These are phyloP conservation scores for Cercospora sesami DNA, from an alignment of 2,329 filamentous ascomycete species.

Conservation along the genomic window DNA sequence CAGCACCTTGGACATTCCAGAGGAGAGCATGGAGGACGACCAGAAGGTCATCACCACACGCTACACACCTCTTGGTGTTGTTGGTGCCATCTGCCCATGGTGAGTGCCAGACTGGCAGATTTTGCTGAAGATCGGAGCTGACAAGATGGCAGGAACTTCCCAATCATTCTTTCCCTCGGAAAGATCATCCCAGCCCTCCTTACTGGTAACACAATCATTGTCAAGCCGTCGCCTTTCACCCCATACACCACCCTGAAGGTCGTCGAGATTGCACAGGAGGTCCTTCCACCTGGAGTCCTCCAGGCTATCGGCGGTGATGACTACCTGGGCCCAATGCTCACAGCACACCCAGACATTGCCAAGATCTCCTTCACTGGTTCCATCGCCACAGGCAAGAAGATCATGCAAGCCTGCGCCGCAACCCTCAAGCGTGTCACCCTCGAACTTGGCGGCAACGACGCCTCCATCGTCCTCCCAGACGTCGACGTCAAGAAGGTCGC, in stretches of 20 bases:
- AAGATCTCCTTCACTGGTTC: slow-evolving; percentile 67
- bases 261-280: slow-evolving; percentile 57
- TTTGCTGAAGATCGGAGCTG: neutral
- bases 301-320: slow-evolving; percentile 63
- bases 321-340: slow-evolving; percentile 60
- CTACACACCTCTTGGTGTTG: slow-evolving; percentile 52
- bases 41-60: slow-evolving; percentile 51
- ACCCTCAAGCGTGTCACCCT: slow-evolving; percentile 63
- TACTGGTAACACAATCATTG: slow-evolving; percentile 47
- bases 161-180: slow-evolving; percentile 52
- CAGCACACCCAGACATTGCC: slow-evolving; percentile 58
- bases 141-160: slow-evolving; percentile 46
- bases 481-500: slow-evolving; percentile 56
- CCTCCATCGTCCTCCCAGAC: slow-evolving; percentile 60
- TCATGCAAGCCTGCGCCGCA: slow-evolving; percentile 57
- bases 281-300: slow-evolving; percentile 64
- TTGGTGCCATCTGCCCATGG: slow-evolving; percentile 49
- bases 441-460: slow-evolving; percentile 63
- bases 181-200: slow-evolving; percentile 61
- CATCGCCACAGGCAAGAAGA: slow-evolving; percentile 60
- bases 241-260: slow-evolving; percentile 61
- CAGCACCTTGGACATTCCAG: slow-evolving; percentile 39
- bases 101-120: neutral
- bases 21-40: slow-evolving; percentile 48
- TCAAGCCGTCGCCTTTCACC: slow-evolving; percentile 53